Evolutionary conservation across 768 basidiomycete genomes (phyloP), one percentile per base, ranked within the genome.

Genomic region (Fomitopsis pulvina): DNA sequence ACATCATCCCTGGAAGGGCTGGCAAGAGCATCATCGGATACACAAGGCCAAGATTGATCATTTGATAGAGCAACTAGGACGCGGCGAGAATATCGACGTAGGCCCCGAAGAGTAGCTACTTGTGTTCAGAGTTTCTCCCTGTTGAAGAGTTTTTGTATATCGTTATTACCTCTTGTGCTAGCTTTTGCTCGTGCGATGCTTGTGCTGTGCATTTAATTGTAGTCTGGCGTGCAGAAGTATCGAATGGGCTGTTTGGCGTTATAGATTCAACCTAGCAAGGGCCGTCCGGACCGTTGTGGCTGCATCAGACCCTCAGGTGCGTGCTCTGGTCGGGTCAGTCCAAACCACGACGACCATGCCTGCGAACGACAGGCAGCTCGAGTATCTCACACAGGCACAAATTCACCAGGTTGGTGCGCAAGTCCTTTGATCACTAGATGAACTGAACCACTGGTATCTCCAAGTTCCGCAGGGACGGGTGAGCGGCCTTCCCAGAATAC

Each of bases 1-100:
- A 1, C 87, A 91, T 62, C 90, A 92, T 69, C 90, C 90, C 2
- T 92, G 90, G 90, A 92, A 92, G 63, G 90, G 90, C 12, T 92
- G 90, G 90, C 90, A 92, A 64, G 90, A 92, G 59, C 90, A 92
- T 62, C 84, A 91, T 63, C 79, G 90, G 38, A 89, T 91, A 58
- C 90, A 92, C 63, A 92, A 91, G 61, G 74, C 80, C 11, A 89
- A 87, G 61, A 90, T 92, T 53, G 90, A 91, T 58, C 82, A 90
- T 66, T 75, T 87, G 34, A 84, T 88, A 38, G 71, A 80, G 52
- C 73, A 76, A 56, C 63, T 92, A 18, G 60, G 61, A 10, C 72
- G 73, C 26, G 87, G 87, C 11, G 80, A 85, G 61, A 71, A 63
- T 37, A 69, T 78, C 29, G 75, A 77, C 30, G 66, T 59, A 5